Evolutionary conservation across 768 basidiomycete genomes (phyloP).

Genomic region (Tricholoma sp.): DNA sequence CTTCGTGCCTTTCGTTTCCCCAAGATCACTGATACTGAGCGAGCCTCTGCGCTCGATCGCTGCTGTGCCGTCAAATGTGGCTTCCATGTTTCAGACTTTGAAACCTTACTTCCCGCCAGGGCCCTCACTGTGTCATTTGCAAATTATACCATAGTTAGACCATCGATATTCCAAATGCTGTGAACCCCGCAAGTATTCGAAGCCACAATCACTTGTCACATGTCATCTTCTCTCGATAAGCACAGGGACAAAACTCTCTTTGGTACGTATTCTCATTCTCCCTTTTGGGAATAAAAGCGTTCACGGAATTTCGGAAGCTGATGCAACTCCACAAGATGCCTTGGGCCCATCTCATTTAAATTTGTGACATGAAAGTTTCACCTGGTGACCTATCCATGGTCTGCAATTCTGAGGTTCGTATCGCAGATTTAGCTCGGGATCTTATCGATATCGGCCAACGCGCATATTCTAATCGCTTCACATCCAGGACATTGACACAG

Average conservation of each 20-base stretch:
- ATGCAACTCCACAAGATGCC: neutral
- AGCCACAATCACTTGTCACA: neutral
- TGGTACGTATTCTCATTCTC: neutral
- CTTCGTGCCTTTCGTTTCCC: neutral
- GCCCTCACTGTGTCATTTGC: too few species aligned
- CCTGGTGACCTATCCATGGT: neutral
- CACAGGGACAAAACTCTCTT: neutral
- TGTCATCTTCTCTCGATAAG: neutral
- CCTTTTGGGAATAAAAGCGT: neutral
- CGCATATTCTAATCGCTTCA: neutral
- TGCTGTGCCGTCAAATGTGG: too few species aligned
- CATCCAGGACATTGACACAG: neutral
- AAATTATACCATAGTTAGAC: neutral
- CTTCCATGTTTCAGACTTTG: too few species aligned
- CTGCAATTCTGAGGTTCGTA: neutral
- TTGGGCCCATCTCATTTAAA: neutral
- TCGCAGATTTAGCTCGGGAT: neutral
- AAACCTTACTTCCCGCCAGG: slow-evolving; percentile 27
- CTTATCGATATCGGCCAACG: neutral
- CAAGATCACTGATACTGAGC: neutral
- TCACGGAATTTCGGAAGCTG: neutral
- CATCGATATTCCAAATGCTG: neutral
- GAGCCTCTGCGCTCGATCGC: neutral
- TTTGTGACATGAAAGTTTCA: neutral
- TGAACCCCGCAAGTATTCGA: too few species aligned